These are phyloP conservation scores for Rhododendron molle DNA, from an alignment of 148 eudicot genomes.

Conservation along the genomic window DNA sequence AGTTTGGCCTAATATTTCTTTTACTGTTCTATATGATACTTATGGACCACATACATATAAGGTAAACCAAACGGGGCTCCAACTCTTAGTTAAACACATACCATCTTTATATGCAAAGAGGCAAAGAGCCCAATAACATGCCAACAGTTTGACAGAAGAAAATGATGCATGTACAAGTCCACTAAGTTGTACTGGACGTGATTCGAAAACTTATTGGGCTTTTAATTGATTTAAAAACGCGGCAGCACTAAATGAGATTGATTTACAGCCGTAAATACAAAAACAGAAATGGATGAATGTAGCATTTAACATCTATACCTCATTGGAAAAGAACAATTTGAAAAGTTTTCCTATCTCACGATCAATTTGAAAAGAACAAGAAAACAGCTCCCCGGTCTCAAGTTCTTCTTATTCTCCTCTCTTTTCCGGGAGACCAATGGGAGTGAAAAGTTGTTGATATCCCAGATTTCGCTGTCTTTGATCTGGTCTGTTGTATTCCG, in stretches of 20 bases:
- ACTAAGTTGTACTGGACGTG: neutral
- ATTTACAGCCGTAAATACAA: neutral
- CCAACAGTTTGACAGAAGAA: neutral
- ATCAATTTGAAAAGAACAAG: neutral
- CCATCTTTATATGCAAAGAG: neutral
- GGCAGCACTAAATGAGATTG: neutral
- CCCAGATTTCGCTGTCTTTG: neutral
- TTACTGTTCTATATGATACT: neutral
- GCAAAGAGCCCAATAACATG: neutral
- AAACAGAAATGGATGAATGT: neutral
- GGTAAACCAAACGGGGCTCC: neutral
- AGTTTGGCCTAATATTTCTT: neutral
- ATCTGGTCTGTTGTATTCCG: neutral
- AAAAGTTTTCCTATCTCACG: neutral
- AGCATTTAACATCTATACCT: neutral
- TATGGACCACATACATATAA: neutral
- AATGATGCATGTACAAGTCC: neutral
- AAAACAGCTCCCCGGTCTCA: neutral
- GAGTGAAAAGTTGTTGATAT: neutral
- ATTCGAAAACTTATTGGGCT: neutral
- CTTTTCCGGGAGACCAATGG: neutral
- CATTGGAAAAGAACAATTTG: no score
- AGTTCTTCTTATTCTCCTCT: neutral
- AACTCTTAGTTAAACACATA: neutral
- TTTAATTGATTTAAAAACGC: neutral